A percentile compares a stretch with the other conserved stretches of the same genome.
phyloP scores from a whole-genome alignment of 306 rosid species.

The Oemleria cerasiformis region DNA sequence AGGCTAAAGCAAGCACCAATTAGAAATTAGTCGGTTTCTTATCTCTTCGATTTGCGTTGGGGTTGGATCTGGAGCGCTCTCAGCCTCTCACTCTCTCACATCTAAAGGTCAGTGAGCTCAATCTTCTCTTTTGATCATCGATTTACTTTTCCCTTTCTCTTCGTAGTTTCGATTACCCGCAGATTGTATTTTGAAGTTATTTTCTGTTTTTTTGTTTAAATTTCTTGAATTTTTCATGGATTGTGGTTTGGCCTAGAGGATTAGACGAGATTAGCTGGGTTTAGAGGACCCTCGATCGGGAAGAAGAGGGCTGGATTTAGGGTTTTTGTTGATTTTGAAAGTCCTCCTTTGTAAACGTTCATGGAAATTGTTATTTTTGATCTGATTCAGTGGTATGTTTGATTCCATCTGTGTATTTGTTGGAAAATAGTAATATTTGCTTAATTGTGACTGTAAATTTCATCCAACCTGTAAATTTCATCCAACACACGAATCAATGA shows the following conservation, averaged over 20 bases:
- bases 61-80: neutral
- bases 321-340: no score
- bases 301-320: no score
- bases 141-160: neutral
- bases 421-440: neutral
- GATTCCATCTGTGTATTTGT: neutral
- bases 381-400: neutral
- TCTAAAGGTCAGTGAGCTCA: neutral
- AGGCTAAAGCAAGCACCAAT: neutral
- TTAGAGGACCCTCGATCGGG: no score
- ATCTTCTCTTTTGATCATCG: neutral
- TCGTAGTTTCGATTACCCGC: neutral
- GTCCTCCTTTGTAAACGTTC: neutral
- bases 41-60: neutral
- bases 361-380: neutral
- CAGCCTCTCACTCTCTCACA: neutral
- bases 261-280: neutral
- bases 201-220: neutral
- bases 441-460: no score
- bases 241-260: neutral
- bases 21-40: neutral
- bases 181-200: neutral
- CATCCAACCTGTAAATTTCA: no score
- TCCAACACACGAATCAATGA: no score
- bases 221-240: neutral